Percentiles rank a stretch among this genome's conserved stretches.
phyloP scores from a whole-genome alignment of 108 stramenopile genomes.

The Skeletonema tropicum region DNA sequence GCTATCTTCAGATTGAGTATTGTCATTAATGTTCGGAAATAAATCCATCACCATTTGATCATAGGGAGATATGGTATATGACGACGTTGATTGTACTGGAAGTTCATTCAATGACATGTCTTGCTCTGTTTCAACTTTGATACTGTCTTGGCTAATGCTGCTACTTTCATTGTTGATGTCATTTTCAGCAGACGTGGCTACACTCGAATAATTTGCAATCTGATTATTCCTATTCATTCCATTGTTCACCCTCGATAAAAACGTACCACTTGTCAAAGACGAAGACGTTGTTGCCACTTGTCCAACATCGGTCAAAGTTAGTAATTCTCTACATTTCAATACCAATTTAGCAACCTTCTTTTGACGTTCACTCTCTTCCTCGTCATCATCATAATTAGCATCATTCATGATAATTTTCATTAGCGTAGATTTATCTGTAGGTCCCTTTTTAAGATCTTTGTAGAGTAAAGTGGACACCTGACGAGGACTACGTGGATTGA shows the following conservation, averaged over 20 bases:
- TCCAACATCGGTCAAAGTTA: conserved; percentile 7
- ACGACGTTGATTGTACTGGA: background rate
- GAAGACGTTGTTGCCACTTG: background rate
- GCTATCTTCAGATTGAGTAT: conserved; percentile 2
- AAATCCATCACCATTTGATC: conserved; percentile 35
- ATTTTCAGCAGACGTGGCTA: background rate
- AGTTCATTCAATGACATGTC: conserved; percentile 2
- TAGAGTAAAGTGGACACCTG: conserved; percentile 78
- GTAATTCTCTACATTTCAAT: conserved; percentile 57
- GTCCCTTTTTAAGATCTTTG: conserved; percentile 10
- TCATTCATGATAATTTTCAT: conserved; percentile 13
- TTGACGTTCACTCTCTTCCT: conserved; percentile 15
- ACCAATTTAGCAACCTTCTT: conserved; percentile 57
- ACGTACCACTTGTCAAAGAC: background rate
- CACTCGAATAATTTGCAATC: conserved; percentile 33
- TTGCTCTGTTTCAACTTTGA: background rate
- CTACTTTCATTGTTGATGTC: background rate
- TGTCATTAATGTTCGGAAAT: conserved; percentile 7
- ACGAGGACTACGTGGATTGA: conserved; percentile 76
- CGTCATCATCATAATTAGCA: background rate
- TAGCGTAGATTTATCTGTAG: conserved; percentile 41
- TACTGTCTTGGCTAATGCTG: background rate
- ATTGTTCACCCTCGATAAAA: background rate
- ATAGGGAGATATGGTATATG: conserved; percentile 26
- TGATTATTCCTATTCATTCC: background rate